Base-by-base conservation (phyloP, 768 basidiomycete genomes). In the Kwoniella sp. region DNA sequence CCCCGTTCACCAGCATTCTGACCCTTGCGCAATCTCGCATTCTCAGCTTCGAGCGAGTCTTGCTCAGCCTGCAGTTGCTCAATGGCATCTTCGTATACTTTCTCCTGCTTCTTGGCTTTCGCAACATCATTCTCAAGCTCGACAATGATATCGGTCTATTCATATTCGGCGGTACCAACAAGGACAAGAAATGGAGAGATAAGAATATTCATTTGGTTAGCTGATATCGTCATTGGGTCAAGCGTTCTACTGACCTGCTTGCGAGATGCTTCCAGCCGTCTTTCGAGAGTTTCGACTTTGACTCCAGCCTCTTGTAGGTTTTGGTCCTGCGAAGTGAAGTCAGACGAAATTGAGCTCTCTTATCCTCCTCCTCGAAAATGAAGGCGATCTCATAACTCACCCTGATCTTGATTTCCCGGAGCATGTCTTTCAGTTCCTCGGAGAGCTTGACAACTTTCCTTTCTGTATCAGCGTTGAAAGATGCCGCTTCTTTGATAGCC, bases 251-350 rank as follows among this genome's bases (percentile, higher is more conserved):
- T 38, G 48, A 79, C 80, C 73, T 95, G 92, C 79, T 90, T 92
- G 85, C 92, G 94, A 66, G 88, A 89, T 1, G 88, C 86, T 77
- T 98, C 94, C 85, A 93, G 88, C 31, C 93, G 86, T 52, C 93
- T 87, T 77, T 96, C 93, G 87, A 98, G 90, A 15, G 94, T 85
- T 78, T 97, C 92, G 62, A 97, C 92, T 84, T 94, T 97, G 61
- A 97, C 93, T 1, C 84, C 83, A 4, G 88, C 84, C 75, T 98
- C 96, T 79, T 97, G 93, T 37, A 92, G 88, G 26, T 82, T 85
- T 83, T 96, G 93, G 67, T 98, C 96, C 82, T 91, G 88, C 22
- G 34, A 2, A 1, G n/a, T 60, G 20, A 0, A 58, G 13, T 31
- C 37, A 4, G 0, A 51, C 11, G 29, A 45, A 37, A 20, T n/a